phyloP scores from a whole-genome alignment of 805 yeast species.

The Schwanniomyces vanrijiae region DNA sequence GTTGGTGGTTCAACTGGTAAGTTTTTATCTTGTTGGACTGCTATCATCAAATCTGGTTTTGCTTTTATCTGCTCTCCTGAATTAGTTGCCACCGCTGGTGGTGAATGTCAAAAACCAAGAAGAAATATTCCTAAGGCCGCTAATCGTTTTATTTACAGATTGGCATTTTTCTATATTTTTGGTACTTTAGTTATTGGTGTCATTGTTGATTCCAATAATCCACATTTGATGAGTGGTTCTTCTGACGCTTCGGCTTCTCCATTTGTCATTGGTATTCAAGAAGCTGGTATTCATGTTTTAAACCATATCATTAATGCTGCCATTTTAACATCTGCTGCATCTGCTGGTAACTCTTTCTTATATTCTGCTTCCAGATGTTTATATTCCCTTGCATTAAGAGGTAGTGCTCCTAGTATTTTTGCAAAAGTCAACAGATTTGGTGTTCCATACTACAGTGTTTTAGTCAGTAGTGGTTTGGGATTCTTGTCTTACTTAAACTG shows the following conservation, averaged over 20 bases:
- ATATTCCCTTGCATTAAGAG: constrained; percentile 39
- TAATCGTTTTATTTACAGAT: constrained; percentile 54
- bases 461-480: constrained; percentile 33
- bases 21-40: constrained; percentile 64
- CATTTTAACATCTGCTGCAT: constrained; percentile 57
- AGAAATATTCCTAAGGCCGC: constrained; percentile 55
- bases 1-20: constrained; percentile 57
- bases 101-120: constrained; percentile 35
- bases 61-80: constrained; percentile 67
- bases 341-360: constrained; percentile 44
- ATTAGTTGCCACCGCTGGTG: constrained; percentile 70
- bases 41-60: constrained; percentile 62
- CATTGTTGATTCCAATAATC: constrained; percentile 30
- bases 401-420: constrained; percentile 39
- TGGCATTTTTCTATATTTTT: constrained; percentile 39
- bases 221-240: constrained; percentile 20
- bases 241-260: constrained; percentile 62
- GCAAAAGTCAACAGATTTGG: constrained; percentile 42
- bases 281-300: constrained; percentile 57
- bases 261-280: constrained; percentile 62
- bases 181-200: constrained; percentile 43
- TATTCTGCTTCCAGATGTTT: constrained; percentile 44
- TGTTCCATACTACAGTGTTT: constrained; percentile 37
- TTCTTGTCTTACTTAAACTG: constrained; percentile 55
- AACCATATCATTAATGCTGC: constrained; percentile 64